Percentiles rank a stretch among this genome's conserved stretches.
These are phyloP conservation scores for Beta lomatogona DNA, from an alignment of 179 eudicot species.

Conservation along the genomic window DNA sequence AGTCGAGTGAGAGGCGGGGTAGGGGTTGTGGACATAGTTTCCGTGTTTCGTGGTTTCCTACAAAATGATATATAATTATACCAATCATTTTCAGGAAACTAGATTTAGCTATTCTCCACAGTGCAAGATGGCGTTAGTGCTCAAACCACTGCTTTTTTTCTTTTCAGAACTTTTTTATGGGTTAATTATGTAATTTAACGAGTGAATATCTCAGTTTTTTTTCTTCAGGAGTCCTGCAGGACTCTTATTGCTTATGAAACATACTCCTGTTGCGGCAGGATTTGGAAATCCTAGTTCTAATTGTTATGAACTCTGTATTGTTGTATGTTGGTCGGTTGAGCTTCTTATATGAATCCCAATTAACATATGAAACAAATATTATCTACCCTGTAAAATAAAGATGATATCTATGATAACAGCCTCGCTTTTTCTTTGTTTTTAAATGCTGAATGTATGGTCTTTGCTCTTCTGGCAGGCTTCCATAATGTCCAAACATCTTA, in stretches of 20 bases:
- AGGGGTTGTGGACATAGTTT: not conserved
- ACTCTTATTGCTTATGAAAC: no score
- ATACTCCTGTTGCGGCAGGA: not conserved
- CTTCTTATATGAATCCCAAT: not conserved
- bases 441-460: not conserved
- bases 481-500: constrained; percentile 81
- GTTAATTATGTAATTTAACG: not conserved
- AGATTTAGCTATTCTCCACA: not conserved
- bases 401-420: not conserved
- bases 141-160: not conserved
- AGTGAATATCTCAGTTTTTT: not conserved
- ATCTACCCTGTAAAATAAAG: not conserved
- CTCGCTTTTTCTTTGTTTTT: not conserved
- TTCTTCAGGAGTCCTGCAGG: not conserved
- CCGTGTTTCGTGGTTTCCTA: not conserved
- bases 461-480: constrained; percentile 68
- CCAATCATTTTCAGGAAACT: not conserved
- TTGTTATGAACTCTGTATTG: not conserved
- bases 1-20: not conserved
- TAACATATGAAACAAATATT: not conserved
- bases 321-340: not conserved
- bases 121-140: not conserved
- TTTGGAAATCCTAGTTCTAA: not conserved
- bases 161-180: not conserved
- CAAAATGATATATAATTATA: not conserved